A percentile compares a stretch with the other conserved stretches of the same genome.
These are phyloP conservation scores for Exobasidium cylindrosporum DNA, from an alignment of 1,284 basidiomycete species.

Conservation along the genomic window DNA sequence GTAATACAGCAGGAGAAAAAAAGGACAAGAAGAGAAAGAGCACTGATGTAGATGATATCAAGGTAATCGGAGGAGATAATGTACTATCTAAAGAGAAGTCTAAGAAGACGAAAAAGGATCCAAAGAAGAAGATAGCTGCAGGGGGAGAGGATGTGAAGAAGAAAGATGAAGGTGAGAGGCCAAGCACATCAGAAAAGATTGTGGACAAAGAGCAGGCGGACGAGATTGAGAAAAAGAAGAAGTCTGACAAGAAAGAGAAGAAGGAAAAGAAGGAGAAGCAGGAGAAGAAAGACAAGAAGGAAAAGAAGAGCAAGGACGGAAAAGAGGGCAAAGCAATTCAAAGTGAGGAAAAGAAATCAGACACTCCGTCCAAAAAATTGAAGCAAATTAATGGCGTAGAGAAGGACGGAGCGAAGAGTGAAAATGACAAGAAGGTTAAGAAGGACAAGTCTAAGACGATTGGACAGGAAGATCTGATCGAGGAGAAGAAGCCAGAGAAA, in stretches of 20 bases:
- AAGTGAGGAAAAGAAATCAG: background rate
- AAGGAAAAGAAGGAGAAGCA: slow-evolving; percentile 8
- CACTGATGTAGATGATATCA: slow-evolving; percentile 24
- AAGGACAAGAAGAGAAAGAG: slow-evolving; percentile 28
- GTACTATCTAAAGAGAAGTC: background rate
- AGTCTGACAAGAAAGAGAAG: slow-evolving; percentile 12
- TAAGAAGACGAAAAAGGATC: background rate
- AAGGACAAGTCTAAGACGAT: background rate
- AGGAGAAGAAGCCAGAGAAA: background rate
- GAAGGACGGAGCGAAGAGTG: slow-evolving; percentile 31
- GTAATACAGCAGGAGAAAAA: slow-evolving; percentile 30
- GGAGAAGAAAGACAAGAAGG: slow-evolving; percentile 1
- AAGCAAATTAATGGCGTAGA: slow-evolving; percentile 38
- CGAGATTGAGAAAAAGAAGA: background rate
- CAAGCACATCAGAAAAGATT: too few species aligned
- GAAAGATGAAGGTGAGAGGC: too few species aligned
- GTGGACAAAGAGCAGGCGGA: background rate
- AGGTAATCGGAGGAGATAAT: background rate
- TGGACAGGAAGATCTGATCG: background rate
- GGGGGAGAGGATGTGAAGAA: too few species aligned
- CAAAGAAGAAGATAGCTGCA: background rate
- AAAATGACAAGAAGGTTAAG: slow-evolving; percentile 3
- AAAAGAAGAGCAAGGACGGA: background rate
- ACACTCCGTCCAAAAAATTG: background rate
- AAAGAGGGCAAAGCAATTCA: background rate